A percentile compares a stretch with the other conserved stretches of the same genome.
Conservation (phyloP, 179 eudicot species). For the Actinidia chinensis region DNA sequence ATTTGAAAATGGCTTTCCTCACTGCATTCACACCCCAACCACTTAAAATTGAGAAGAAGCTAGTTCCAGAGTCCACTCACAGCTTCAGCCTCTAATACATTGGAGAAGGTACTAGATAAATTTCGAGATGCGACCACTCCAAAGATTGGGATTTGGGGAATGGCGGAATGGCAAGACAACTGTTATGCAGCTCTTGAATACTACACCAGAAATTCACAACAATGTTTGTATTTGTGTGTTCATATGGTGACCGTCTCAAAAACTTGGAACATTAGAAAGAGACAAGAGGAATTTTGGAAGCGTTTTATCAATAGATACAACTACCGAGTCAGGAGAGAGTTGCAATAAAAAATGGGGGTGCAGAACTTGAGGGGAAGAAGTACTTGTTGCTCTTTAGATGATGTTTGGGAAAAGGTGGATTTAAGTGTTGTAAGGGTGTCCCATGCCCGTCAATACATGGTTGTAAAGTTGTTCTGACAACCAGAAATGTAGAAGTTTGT, state of each 20-base stretch:
- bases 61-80: neutral
- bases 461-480: slow-evolving; percentile 22
- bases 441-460: neutral
- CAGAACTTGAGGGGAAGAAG: slow-evolving; percentile 12
- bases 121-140: neutral
- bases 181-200: neutral
- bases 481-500: slow-evolving; percentile 18
- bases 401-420: slow-evolving; percentile 26
- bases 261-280: slow-evolving; percentile 9
- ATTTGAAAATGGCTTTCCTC: neutral
- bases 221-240: neutral
- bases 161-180: neutral
- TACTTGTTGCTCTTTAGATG: slow-evolving; percentile 30
- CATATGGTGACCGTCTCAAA: slow-evolving; percentile 36
- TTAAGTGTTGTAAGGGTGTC: slow-evolving; percentile 27
- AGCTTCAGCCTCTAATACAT: neutral
- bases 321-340: too few species aligned
- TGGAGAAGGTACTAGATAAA: neutral
- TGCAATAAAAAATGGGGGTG: too few species aligned
- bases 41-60: neutral
- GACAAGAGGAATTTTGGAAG: slow-evolving; percentile 19
- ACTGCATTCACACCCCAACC: neutral
- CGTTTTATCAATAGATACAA: neutral
- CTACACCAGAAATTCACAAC: neutral
- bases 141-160: too few species aligned